Conservation (phyloP, 2,329 filamentous ascomycete genomes). For the Penicillium psychrosexuale region DNA sequence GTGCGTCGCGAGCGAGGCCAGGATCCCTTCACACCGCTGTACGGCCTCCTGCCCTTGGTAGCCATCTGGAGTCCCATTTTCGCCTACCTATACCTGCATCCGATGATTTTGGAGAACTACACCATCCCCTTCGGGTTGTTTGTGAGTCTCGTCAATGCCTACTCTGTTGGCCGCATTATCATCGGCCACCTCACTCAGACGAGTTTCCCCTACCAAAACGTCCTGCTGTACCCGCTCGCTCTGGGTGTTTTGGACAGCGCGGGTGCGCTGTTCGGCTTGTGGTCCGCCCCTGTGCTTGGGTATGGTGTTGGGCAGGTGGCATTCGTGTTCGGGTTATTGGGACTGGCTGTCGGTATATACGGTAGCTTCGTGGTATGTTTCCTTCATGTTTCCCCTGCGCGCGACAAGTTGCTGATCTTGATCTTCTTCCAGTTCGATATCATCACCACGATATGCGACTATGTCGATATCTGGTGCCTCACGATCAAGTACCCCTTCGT, state of each 20-base stretch:
- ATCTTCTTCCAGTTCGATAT: slow-evolving; percentile 64
- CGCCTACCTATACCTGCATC: slow-evolving; percentile 79
- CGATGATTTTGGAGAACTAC: slow-evolving; percentile 75
- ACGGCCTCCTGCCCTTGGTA: slow-evolving; percentile 80
- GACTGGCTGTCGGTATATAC: slow-evolving; percentile 83
- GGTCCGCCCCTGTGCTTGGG: slow-evolving; percentile 69
- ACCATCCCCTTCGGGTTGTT: slow-evolving; percentile 88
- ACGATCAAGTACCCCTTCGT: slow-evolving; percentile 82
- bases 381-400: background rate
- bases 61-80: slow-evolving; percentile 72
- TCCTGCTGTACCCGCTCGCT: slow-evolving; percentile 73
- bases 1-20: slow-evolving; percentile 70
- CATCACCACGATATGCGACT: slow-evolving; percentile 96
- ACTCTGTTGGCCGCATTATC: slow-evolving; percentile 93
- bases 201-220: slow-evolving; percentile 85
- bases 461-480: slow-evolving; percentile 96
- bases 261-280: slow-evolving; percentile 64
- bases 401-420: background rate
- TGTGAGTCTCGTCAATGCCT: slow-evolving; percentile 86
- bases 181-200: slow-evolving; percentile 87
- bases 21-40: slow-evolving; percentile 65
- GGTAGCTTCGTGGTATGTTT: slow-evolving; percentile 77
- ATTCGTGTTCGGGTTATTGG: slow-evolving; percentile 85
- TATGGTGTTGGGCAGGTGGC: slow-evolving; percentile 81
- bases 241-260: slow-evolving; percentile 77